These are phyloP conservation scores for Uronychia binucleata DNA, from an alignment of 73 alveolate genomes.

Conservation along the genomic window DNA sequence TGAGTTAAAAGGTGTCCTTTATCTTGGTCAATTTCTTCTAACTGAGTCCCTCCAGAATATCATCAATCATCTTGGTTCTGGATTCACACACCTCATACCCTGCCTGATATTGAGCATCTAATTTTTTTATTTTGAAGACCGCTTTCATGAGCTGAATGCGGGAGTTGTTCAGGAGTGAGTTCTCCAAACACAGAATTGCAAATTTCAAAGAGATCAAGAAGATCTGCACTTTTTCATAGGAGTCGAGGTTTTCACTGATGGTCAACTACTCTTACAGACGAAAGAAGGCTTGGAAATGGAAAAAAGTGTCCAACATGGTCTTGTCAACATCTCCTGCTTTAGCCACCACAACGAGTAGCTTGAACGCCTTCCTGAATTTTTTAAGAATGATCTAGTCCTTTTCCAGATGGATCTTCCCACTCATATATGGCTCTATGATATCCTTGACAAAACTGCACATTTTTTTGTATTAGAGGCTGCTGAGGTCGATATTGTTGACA, in stretches of 20 bases:
- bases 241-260: background rate
- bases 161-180: background rate
- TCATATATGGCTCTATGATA: background rate
- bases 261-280: background rate
- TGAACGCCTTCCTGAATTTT: background rate
- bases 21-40: too few species aligned
- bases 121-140: background rate
- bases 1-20: background rate
- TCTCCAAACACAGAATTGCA: background rate
- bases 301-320: background rate
- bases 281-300: background rate
- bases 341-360: background rate
- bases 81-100: background rate
- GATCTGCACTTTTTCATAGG: background rate
- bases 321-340: background rate
- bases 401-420: background rate
- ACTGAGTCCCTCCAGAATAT: background rate
- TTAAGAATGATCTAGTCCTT: background rate
- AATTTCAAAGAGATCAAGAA: background rate
- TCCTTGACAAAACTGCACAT: background rate
- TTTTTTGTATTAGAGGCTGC: background rate
- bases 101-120: background rate
- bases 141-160: background rate
- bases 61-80: background rate
- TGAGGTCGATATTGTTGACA: background rate